A percentile compares a stretch with the other conserved stretches of the same genome.
phyloP scores from a whole-genome alignment of 2,329 filamentous ascomycete genomes.

The Scedosporium apiospermum region DNA sequence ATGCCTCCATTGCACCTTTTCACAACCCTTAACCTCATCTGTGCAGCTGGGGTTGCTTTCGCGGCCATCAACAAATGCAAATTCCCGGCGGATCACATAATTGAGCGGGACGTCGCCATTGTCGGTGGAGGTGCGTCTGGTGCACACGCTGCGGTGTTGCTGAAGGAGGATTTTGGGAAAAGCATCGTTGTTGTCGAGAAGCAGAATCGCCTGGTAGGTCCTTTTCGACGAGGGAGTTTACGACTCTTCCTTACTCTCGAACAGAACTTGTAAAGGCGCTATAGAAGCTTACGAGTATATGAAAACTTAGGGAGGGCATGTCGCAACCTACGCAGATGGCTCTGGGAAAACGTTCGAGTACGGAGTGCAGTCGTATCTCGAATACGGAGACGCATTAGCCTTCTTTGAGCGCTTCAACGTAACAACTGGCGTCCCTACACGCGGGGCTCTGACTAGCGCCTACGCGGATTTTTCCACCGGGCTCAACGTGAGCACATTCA shows the following conservation, averaged over 20 bases:
- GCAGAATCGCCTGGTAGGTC: conserved; percentile 19
- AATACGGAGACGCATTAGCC: conserved; percentile 26
- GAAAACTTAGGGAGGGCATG: conserved; percentile 33
- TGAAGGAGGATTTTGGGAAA: conserved; percentile 24
- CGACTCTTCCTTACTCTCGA: background rate
- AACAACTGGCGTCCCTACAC: conserved; percentile 13
- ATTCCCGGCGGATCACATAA: background rate
- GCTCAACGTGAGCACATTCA: conserved; percentile 15
- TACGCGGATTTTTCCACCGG: conserved; percentile 29
- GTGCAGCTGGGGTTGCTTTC: background rate
- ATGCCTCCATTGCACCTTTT: background rate
- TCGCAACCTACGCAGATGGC: conserved; percentile 35
- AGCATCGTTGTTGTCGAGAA: conserved; percentile 26
- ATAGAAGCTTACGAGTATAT: conserved; percentile 1
- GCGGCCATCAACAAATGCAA: background rate
- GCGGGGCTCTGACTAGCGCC: conserved; percentile 17
- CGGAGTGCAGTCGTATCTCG: conserved; percentile 26
- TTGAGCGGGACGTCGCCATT: conserved; percentile 23
- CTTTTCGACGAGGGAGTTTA: background rate
- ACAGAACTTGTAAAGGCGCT: background rate
- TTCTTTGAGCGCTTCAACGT: conserved; percentile 37
- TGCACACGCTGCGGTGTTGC: conserved; percentile 24
- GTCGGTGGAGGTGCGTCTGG: conserved; percentile 27
- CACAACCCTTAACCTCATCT: background rate
- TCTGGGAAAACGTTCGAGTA: conserved; percentile 23